Evolutionary conservation across 148 eudicot species (phyloP), one percentile per base, ranked within the genome.

Genomic region (Camellia japonica): DNA sequence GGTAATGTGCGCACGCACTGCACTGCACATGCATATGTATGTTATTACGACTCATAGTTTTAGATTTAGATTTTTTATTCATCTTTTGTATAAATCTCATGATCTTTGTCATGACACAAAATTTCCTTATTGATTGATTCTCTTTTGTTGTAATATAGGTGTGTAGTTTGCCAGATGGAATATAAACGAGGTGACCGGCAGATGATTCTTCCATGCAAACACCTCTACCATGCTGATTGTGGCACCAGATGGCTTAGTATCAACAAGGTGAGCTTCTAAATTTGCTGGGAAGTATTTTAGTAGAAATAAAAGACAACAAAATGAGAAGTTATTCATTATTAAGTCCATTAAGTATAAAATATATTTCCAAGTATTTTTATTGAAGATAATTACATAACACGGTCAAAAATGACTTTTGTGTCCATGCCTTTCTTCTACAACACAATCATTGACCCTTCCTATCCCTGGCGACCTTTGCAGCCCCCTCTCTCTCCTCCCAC

Each of bases 161-260:
- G 99, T 73, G 99, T 96, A 52, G 90, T 96, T 64, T 96, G 98
- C 84, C 99, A 96, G 87, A 96, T 96, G 98, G 94, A 93, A 80
- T 96, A 90, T 67, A 93, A 87, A 89, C 91, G 95, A 75, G 88
- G 93, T 79, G 93, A 91, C 60, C 89, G 87, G 69, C 86, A 82
- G 47, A 85, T 96, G 42, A 89, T 87, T 79, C 97, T 96, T 82
- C 99, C 99, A 11, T 96, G 98, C 86, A 96, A 93, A 76, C 99
- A 96, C 83, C 85, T 88, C 74, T 96, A 96, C 82, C 99, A 96
- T 80, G 80, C 85, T 73, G 85, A 79, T 56, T 96, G 99, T 80
- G 97, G 97, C 79, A 85, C 90, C 77, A 92, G 85, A 86, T 96
- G 97, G 99, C 99, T 96, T 74, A 86, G 86, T 82, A 96, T 93